These are phyloP conservation scores for Pyrus communis DNA, from an alignment of 306 rosid species.

Conservation along the genomic window DNA sequence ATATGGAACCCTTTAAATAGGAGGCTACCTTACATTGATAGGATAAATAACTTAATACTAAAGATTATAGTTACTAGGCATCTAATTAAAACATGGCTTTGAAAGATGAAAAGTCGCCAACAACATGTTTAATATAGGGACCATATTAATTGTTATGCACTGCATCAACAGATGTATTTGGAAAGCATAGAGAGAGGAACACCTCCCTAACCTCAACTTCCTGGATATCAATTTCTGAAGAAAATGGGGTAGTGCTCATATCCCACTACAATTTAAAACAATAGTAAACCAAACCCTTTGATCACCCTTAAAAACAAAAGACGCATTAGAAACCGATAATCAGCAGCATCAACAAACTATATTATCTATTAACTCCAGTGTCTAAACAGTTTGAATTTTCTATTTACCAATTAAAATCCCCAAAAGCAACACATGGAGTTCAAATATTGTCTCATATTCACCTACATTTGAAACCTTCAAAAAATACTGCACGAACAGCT, in stretches of 20 bases:
- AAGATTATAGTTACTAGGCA: no score
- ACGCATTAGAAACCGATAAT: not conserved
- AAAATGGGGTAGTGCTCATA: not conserved
- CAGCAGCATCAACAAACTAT: not conserved
- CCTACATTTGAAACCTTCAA: not conserved
- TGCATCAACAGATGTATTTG: not conserved
- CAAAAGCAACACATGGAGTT: not conserved
- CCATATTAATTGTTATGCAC: no score
- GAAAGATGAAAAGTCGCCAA: no score
- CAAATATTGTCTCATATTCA: not conserved
- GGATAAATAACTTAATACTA: no score
- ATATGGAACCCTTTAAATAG: no score
- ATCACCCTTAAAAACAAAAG: not conserved
- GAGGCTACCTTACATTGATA: no score
- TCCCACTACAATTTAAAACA: not conserved
- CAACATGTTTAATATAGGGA: no score
- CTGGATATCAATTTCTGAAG: not conserved
- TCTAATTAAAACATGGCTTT: no score
- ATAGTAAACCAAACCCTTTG: not conserved
- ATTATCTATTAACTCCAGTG: not conserved
- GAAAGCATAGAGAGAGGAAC: not conserved
- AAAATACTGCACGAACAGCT: not conserved
- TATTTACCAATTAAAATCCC: not conserved
- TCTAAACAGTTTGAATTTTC: not conserved
- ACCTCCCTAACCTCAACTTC: not conserved